Evolutionary conservation across 345 rosid genomes (phyloP).

Genomic region (Jatropha curcas): DNA sequence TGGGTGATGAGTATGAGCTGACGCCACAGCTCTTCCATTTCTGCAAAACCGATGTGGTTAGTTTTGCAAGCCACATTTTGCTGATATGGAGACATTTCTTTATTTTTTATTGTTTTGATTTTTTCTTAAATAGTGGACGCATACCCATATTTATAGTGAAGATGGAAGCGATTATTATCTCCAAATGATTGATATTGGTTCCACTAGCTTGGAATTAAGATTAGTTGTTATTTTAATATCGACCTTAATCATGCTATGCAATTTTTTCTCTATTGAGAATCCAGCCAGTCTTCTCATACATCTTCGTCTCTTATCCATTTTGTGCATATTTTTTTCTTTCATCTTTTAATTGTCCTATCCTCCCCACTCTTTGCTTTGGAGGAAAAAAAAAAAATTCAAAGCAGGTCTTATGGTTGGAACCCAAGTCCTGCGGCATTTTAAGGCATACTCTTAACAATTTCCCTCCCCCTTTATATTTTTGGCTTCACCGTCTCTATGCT

Average conservation of each 20-base stretch:
- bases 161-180: slow-evolving; percentile 43
- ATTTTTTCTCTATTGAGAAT: slow-evolving; percentile 27
- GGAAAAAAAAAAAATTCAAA: too few relatives aligned
- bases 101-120: neutral
- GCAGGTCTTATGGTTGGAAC: too few relatives aligned
- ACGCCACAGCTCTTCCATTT: slow-evolving; percentile 34
- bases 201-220: too few relatives aligned
- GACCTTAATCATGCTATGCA: slow-evolving; percentile 42
- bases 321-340: neutral
- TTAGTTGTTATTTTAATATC: too few relatives aligned
- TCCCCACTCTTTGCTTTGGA: too few relatives aligned
- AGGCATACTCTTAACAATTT: too few relatives aligned
- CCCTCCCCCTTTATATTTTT: too few relatives aligned
- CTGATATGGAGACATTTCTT: slow-evolving; percentile 6
- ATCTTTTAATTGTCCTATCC: neutral
- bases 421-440: too few relatives aligned
- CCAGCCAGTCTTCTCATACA: slow-evolving; percentile 45
- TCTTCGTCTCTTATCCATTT: neutral
- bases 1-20: slow-evolving; percentile 43
- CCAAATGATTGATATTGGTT: too few relatives aligned
- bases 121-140: neutral
- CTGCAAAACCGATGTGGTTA: slow-evolving; percentile 19
- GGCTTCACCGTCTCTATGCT: too few relatives aligned
- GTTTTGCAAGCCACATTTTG: neutral
- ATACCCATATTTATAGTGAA: neutral